Evolutionary conservation across 306 rosid species (phyloP).

Genomic region (Cucumis melo): DNA sequence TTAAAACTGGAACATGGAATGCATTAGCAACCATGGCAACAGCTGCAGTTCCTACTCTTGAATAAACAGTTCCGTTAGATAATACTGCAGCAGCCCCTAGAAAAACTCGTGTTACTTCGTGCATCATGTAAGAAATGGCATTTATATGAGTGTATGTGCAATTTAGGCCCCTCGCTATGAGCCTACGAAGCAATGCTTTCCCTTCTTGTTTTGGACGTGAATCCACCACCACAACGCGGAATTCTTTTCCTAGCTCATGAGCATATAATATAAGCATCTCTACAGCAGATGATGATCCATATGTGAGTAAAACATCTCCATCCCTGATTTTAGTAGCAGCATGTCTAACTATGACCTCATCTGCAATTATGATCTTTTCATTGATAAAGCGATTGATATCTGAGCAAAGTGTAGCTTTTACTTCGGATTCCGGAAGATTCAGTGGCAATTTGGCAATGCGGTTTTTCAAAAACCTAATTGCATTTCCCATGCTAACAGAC

Average conservation of each 20-base stretch:
- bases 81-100: conserved; percentile 69
- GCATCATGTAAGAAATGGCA: conserved; percentile 69
- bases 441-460: conserved; percentile 43
- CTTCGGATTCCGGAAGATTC: conserved; percentile 52
- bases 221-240: conserved; percentile 72
- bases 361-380: conserved; percentile 69
- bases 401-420: conserved; percentile 54
- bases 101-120: conserved; percentile 62
- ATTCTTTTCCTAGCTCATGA: conserved; percentile 62
- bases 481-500: conserved; percentile 87
- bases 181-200: conserved; percentile 53
- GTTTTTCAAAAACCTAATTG: conserved; percentile 59
- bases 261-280: conserved; percentile 68
- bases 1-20: conserved; percentile 64
- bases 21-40: conserved; percentile 88
- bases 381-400: conserved; percentile 56
- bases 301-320: conserved; percentile 75
- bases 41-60: conserved; percentile 80
- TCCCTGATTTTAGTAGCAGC: conserved; percentile 63
- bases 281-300: conserved; percentile 58
- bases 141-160: conserved; percentile 80
- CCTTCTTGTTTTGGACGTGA: conserved; percentile 83
- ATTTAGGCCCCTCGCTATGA: conserved; percentile 52
- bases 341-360: conserved; percentile 61
- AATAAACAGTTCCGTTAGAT: conserved; percentile 77